A percentile compares a stretch with the other conserved stretches of the same genome.
These are phyloP conservation scores for Poterioochromonas sp. DNA, from an alignment of 352 stramenopile genomes.

Conservation along the genomic window DNA sequence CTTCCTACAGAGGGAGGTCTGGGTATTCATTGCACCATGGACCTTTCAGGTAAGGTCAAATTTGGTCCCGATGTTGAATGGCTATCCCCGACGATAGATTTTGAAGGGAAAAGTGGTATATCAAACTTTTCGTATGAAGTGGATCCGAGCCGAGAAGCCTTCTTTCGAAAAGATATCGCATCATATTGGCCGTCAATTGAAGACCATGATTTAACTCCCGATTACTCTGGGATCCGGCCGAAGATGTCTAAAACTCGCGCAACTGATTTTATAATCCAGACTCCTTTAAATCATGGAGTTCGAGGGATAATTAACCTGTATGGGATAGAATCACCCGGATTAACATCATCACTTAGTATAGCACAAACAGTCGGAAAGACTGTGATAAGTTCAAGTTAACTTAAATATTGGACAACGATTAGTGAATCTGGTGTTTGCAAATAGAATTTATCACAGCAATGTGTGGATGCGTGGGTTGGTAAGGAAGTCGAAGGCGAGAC, in stretches of 20 bases:
- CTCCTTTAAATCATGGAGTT: constrained; percentile 59
- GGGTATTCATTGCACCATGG: constrained; percentile 88
- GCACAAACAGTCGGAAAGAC: too few relatives aligned
- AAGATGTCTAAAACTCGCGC: constrained; percentile 60
- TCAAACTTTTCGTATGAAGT: constrained; percentile 71
- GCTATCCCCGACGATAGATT: constrained; percentile 49
- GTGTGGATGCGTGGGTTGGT: too few relatives aligned
- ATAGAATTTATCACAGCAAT: too few relatives aligned
- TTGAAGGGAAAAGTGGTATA: neutral
- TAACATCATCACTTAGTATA: constrained; percentile 72
- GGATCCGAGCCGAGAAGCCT: constrained; percentile 40
- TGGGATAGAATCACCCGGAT: constrained; percentile 90
- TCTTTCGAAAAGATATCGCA: constrained; percentile 42
- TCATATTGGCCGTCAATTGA: constrained; percentile 81
- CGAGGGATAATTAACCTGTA: constrained; percentile 76
- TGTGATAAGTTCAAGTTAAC: too few relatives aligned
- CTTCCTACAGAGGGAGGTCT: constrained; percentile 70
- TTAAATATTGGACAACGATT: too few relatives aligned
- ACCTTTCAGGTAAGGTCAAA: constrained; percentile 69
- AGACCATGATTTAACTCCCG: constrained; percentile 63
- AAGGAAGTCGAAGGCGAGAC: neutral
- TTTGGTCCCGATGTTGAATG: constrained; percentile 95
- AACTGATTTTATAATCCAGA: constrained; percentile 81
- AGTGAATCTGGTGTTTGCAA: too few relatives aligned
- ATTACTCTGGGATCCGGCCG: constrained; percentile 90